A percentile compares a stretch with the other conserved stretches of the same genome.
These are phyloP conservation scores for Dictyostelium brefeldianum DNA, from an alignment of 78 protist genomes.

Conservation along the genomic window DNA sequence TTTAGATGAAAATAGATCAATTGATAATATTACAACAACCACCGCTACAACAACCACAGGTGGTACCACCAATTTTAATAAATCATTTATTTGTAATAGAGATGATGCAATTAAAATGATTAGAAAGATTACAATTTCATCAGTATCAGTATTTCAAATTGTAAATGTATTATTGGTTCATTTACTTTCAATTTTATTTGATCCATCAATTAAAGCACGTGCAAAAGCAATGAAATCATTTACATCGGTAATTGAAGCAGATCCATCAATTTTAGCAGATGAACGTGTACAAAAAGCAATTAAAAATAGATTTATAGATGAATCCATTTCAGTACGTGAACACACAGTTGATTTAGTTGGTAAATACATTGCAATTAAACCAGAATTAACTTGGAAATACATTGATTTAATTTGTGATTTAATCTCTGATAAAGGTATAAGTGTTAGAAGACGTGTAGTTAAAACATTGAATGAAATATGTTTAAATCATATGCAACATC, in stretches of 20 bases:
- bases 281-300: constrained; percentile 57
- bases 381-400: constrained; percentile 56
- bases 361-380: constrained; percentile 44
- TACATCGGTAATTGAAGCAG: constrained; percentile 45
- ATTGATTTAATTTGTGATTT: constrained; percentile 49
- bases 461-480: constrained; percentile 69
- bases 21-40: background rate
- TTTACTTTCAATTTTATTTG: constrained; percentile 31
- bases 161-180: constrained; percentile 28
- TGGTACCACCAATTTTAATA: background rate
- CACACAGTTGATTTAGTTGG: constrained; percentile 79
- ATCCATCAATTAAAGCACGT: constrained; percentile 40
- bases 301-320: constrained; percentile 65
- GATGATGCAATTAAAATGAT: constrained; percentile 31
- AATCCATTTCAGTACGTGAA: constrained; percentile 66
- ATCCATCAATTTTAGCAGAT: constrained; percentile 71
- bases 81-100: background rate
- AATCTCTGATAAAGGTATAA: constrained; percentile 66
- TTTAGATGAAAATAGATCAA: background rate
- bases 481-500: constrained; percentile 32
- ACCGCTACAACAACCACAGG: background rate
- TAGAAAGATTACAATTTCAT: background rate
- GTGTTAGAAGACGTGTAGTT: constrained; percentile 75
- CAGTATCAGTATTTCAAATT: constrained; percentile 13
- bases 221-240: constrained; percentile 83